phyloP scores from a whole-genome alignment of 805 yeast species.

The Starmerella stellata region DNA sequence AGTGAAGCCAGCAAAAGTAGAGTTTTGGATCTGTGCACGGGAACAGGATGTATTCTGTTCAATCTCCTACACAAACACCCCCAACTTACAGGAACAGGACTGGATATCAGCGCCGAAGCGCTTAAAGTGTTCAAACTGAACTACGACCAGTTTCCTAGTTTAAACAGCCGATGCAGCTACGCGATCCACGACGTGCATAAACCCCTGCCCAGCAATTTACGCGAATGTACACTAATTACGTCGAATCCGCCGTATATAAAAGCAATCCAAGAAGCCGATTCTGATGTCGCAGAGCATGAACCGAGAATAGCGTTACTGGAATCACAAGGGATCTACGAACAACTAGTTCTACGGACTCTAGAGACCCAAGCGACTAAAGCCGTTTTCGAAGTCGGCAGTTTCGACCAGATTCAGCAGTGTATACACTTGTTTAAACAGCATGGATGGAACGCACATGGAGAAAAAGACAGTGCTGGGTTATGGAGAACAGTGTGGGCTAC shows the following conservation, averaged over 20 bases:
- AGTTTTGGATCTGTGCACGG: conserved; percentile 62
- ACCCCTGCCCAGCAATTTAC: conserved; percentile 4
- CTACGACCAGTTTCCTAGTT: conserved; percentile 4
- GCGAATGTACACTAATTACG: conserved; percentile 33
- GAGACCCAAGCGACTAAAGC: conserved; percentile 33
- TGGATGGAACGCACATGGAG: conserved; percentile 29
- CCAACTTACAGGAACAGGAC: conserved; percentile 36
- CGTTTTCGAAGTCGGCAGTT: conserved; percentile 60
- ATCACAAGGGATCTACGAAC: conserved; percentile 47
- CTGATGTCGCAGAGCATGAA: conserved; percentile 54
- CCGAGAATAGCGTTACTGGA: conserved; percentile 72
- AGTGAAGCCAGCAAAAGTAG: conserved; percentile 12
- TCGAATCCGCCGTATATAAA: conserved; percentile 85
- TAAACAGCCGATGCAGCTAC: conserved; percentile 7
- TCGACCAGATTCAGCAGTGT: conserved; percentile 35
- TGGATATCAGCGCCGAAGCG: conserved; percentile 35
- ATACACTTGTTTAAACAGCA: conserved; percentile 11
- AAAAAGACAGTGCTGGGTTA: conserved; percentile 13
- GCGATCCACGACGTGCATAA: conserved; percentile 3
- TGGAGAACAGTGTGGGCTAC: conserved; percentile 18
- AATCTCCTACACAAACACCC: conserved; percentile 10
- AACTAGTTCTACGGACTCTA: conserved; percentile 33
- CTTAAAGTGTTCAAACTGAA: conserved; percentile 26
- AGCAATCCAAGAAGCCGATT: conserved; percentile 33
- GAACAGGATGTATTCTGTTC: conserved; percentile 60